Evolutionary conservation across 2,329 filamentous ascomycete species (phyloP), one percentile per base, ranked within the genome.

Genomic region (Plectosphaerella plurivora): DNA sequence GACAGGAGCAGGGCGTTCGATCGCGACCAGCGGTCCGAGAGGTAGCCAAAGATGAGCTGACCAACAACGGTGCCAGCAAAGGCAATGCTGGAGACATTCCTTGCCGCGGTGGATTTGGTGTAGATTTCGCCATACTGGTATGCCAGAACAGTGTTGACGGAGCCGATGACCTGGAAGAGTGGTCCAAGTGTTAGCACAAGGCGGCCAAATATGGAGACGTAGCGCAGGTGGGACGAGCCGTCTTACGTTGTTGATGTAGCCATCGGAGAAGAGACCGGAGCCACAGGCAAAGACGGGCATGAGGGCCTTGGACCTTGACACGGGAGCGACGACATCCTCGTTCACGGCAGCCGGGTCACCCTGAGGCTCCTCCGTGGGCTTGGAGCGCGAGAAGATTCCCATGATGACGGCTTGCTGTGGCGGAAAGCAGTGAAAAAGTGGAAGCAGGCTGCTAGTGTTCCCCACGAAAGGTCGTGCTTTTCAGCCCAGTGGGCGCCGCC

Each of bases 211-310:
- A 39, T 25, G 37, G 45, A 51, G 36, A 52, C 18, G 4, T 14
- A 15, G 12, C 25, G 33, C 6, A 51, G 45, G 45, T 22, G 22
- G 22, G 22, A 22, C 22, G 22, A 22, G 22, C 22, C 22, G 18
- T 45, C 72, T 61, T 72, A 91, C 89, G 63, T 89, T 91, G 71
- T 96, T 95, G 65, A 96, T 82, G 68, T 96, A 96, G 15, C 92
- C 92, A 68, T 96, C 92, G 22, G 87, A 91, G 70, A 96, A 96
- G 2, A 96, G 78, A 62, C 92, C 92, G 49, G 91, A 89, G 58
- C 92, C 92, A 64, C 91, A 96, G 44, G 91, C 91, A 60, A 96
- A 86, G 1, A 91, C 88, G 14, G 91, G 90, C 78, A 81, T 20
- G 12, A 56, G 54, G 20, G 54, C 54, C 33, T 50, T 16, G 4